Conservation (phyloP, 176 grass and related monocot species). For the Ananas comosus region DNA sequence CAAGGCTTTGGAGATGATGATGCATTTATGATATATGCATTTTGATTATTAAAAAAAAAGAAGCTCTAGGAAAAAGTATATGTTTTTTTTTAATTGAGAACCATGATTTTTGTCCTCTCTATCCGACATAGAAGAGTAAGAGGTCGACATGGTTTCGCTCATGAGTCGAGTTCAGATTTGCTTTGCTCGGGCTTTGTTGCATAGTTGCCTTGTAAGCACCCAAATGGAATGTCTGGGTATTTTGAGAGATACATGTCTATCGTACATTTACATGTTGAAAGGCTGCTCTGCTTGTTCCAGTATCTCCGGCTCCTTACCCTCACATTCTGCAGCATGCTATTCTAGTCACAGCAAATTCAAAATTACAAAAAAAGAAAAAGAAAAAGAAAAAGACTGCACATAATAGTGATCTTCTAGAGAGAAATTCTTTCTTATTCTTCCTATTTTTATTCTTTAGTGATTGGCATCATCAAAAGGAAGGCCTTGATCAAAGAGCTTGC, state of each 20-base stretch:
- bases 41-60: too few relatives aligned
- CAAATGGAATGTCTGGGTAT: not conserved
- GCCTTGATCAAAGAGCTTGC: conserved; percentile 83
- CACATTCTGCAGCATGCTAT: not conserved
- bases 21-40: too few relatives aligned
- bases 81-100: too few relatives aligned
- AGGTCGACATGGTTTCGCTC: too few relatives aligned
- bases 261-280: not conserved
- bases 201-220: not conserved
- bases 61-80: too few relatives aligned
- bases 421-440: not conserved
- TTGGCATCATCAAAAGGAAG: conserved; percentile 85
- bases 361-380: not conserved
- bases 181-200: too few relatives aligned
- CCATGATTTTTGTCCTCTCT: too few relatives aligned
- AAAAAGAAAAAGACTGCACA: not conserved
- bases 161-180: too few relatives aligned
- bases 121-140: too few relatives aligned
- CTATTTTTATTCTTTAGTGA: conserved; percentile 45
- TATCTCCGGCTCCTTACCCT: too few relatives aligned
- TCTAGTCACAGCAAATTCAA: not conserved
- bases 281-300: not conserved
- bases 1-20: too few relatives aligned
- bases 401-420: not conserved
- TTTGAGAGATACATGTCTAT: not conserved